Base-by-base conservation (phyloP, 1,139 yeast species). In the Hyphopichia khmerensis region DNA sequence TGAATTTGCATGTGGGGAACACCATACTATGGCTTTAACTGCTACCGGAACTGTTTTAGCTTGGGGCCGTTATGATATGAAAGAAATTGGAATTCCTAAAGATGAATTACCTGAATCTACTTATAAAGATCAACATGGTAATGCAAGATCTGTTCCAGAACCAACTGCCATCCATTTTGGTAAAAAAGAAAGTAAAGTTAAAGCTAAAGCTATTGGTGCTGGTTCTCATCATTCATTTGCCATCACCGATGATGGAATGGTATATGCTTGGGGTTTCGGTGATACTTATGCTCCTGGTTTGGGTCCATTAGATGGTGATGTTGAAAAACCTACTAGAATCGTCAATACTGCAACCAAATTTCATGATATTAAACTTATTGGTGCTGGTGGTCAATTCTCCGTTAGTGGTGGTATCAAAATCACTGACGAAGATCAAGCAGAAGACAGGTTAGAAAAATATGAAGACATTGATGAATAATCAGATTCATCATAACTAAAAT, bases 251-350 rank as follows among this genome's bases (percentile, higher is more conserved):
- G 91, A 88, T 52, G 99, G 99, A 5, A 69, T 87, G 44, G 87
- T 83, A 1, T 93, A 84, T 69, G 80, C 97, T 1, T 93, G 99
- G 99, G 99, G 99, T 1, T 93, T 91, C 60, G 97, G 95, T 38
- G 98, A 91, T 51, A 90, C 96, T 0, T 93, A 88, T 61, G 99
- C 96, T 18, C 84, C 93, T 29, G 99, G 99, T 4, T 82, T 90
- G 46, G 99, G 99, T 9, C 93, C 91, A 8, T 76, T 85, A 29
- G 96, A 88, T 37, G 97, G 87, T 39, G 98, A 91, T 60, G 84
- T 90, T 38, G 96, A 85, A 45, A 69, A 68, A 17, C 97, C 97
- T 37, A 86, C 96, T 0, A 77, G 93, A 60, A 88, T 93, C 55
- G 82, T 82, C 50, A 93, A 93, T 62, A 93, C 98, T 7, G 99